Conservation (phyloP, 2,329 filamentous ascomycete genomes). For the Penicillium hesseltinei region DNA sequence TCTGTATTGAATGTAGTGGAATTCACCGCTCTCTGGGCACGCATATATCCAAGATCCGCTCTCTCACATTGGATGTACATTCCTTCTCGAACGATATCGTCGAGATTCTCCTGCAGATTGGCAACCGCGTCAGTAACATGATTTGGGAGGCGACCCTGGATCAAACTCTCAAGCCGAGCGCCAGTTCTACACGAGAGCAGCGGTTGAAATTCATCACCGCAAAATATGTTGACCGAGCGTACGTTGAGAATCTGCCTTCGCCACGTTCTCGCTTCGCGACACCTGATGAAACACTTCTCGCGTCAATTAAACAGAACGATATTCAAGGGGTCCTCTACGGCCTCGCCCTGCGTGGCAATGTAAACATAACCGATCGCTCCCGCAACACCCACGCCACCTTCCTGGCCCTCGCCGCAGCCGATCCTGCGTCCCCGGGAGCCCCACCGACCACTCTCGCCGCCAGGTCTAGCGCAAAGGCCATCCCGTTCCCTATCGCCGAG, state of each 20-base stretch:
- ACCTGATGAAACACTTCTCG: conserved; percentile 82
- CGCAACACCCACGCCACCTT: conserved; percentile 86
- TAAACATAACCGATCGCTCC: conserved; percentile 81
- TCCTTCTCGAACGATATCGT: conserved; percentile 97
- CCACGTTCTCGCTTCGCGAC: conserved; percentile 73
- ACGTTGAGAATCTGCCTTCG: conserved; percentile 69
- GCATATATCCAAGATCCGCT: conserved; percentile 96
- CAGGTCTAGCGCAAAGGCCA: conserved; percentile 39
- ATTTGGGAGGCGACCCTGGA: conserved; percentile 91
- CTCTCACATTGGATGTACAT: conserved; percentile 88
- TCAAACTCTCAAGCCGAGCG: conserved; percentile 66
- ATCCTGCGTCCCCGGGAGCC: conserved; percentile 72
- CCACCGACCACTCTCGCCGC: conserved; percentile 37
- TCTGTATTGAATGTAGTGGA: conserved; percentile 97
- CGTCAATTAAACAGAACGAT: conserved; percentile 94
- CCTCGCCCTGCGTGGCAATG: conserved; percentile 79
- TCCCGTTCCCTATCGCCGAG: conserved; percentile 85
- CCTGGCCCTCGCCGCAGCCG: conserved; percentile 85
- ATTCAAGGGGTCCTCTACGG: conserved; percentile 92
- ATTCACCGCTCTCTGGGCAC: conserved; percentile 95
- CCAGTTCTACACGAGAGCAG: conserved; percentile 81
- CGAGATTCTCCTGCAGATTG: conserved; percentile 84
- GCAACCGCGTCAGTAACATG: conserved; percentile 94
- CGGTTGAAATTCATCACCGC: conserved; percentile 90
- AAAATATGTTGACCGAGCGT: conserved; percentile 86